Percentiles rank a stretch among this genome's conserved stretches.
These are phyloP conservation scores for Clonostachys rhizophaga DNA, from an alignment of 2,329 filamentous ascomycete species.

Conservation along the genomic window DNA sequence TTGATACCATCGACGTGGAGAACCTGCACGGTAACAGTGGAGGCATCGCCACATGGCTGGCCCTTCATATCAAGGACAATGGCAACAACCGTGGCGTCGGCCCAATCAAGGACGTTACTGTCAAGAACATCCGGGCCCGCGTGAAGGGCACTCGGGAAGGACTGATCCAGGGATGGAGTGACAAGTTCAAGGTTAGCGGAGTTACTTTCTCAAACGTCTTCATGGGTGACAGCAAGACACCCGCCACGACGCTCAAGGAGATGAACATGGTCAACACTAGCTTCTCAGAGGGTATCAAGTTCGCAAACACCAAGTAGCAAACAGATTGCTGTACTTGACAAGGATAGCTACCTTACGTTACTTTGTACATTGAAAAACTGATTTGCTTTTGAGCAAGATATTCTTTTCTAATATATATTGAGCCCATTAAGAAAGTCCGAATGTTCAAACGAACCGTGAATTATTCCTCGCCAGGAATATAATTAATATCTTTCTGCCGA, in stretches of 20 bases:
- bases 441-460: no score
- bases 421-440: no score
- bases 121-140: slow-evolving; percentile 1
- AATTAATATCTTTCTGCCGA: no score
- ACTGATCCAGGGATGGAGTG: background rate
- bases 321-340: no score
- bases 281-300: background rate
- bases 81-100: background rate
- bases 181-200: background rate
- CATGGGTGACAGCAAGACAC: background rate
- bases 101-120: background rate
- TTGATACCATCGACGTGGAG: slow-evolving; percentile 1
- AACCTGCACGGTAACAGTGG: background rate
- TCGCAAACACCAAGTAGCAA: background rate
- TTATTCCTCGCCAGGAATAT: no score
- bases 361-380: no score
- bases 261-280: slow-evolving; percentile 1
- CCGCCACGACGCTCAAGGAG: background rate
- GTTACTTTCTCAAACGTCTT: background rate
- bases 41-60: slow-evolving; percentile 1
- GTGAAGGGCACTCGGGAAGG: background rate
- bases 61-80: background rate
- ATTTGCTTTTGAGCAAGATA: no score
- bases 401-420: no score
- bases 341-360: no score